Evolutionary conservation across 371 early-diverging fungal species (phyloP).

Genomic region (Mucor plumbeus): DNA sequence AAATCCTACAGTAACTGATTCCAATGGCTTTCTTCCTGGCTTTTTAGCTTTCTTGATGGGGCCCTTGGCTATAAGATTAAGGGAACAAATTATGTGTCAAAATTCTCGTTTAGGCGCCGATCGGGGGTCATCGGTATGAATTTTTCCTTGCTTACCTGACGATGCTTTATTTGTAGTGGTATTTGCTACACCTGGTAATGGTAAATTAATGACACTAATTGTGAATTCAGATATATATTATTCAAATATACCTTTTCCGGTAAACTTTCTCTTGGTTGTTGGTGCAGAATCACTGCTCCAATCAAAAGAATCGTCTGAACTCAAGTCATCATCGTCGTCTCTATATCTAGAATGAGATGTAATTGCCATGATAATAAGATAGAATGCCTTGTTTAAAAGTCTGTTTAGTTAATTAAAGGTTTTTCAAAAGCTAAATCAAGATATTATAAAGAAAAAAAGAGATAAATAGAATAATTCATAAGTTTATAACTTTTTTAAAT

Average conservation of each 20-base stretch:
- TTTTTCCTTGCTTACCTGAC: constrained; percentile 12
- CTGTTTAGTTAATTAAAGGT: too few relatives aligned
- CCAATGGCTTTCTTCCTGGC: constrained; percentile 47
- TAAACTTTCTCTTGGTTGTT: constrained; percentile 10
- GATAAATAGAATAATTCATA: not conserved
- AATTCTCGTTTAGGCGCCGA: constrained; percentile 4
- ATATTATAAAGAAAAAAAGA: not conserved
- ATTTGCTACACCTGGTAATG: not conserved
- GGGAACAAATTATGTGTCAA: not conserved
- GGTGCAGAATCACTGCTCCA: constrained; percentile 26
- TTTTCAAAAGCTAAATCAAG: not conserved
- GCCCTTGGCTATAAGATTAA: not conserved
- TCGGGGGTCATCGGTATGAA: constrained; percentile 10
- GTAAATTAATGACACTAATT: not conserved
- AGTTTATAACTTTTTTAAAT: not conserved
- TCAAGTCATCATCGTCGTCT: constrained; percentile 4
- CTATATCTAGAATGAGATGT: constrained; percentile 2
- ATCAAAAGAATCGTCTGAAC: constrained; percentile 23
- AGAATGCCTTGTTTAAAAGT: not conserved
- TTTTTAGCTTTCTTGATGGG: constrained; percentile 31
- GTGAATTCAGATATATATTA: too few relatives aligned
- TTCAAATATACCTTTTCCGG: constrained; percentile 11
- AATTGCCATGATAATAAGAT: not conserved
- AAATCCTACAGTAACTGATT: constrained; percentile 17
- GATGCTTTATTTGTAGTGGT: constrained; percentile 2